Evolutionary conservation across 225 moss, liverwort and hornwort species (phyloP).

Genomic region (Takakia lepidozioides): DNA sequence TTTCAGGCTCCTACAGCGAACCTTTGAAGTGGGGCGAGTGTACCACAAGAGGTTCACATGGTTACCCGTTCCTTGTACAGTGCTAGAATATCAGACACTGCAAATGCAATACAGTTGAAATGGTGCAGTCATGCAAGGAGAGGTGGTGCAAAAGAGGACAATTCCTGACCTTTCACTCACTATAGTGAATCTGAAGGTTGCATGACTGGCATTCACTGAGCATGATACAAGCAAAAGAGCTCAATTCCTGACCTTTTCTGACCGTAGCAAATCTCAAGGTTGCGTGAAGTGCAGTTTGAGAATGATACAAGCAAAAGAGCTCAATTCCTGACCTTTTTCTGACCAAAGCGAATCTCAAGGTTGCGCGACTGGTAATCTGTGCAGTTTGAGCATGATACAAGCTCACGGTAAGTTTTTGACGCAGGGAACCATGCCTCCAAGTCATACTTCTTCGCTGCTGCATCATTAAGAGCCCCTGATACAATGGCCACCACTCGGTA

Average conservation of each 20-base stretch:
- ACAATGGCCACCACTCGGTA: conserved; percentile 87
- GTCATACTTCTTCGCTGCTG: conserved; percentile 95
- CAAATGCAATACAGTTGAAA: too few relatives aligned
- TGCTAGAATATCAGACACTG: too few relatives aligned
- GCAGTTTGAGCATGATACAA: conserved; percentile 97
- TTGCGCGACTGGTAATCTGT: conserved; percentile 80
- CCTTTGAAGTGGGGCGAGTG: too few relatives aligned
- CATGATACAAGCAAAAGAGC: neutral
- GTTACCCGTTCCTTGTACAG: too few relatives aligned
- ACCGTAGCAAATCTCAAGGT: conserved; percentile 76
- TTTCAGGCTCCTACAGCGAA: too few relatives aligned
- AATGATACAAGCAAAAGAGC: neutral
- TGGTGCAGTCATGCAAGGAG: too few relatives aligned
- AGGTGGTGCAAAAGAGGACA: too few relatives aligned
- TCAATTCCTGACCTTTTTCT: conserved; percentile 50
- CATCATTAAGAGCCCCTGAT: conserved; percentile 84
- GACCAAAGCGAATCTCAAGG: conserved; percentile 78
- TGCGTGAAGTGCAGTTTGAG: conserved; percentile 32
- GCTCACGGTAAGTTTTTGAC: conserved; percentile 70
- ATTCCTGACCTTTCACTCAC: too few relatives aligned
- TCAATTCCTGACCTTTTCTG: conserved; percentile 50
- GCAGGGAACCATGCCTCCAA: conserved; percentile 97
- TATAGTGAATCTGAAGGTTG: too few relatives aligned
- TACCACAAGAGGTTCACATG: too few relatives aligned
- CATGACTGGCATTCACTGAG: too few relatives aligned